phyloP scores from a whole-genome alignment of 495 filamentous ascomycete genomes.

The Letharia lupina region DNA sequence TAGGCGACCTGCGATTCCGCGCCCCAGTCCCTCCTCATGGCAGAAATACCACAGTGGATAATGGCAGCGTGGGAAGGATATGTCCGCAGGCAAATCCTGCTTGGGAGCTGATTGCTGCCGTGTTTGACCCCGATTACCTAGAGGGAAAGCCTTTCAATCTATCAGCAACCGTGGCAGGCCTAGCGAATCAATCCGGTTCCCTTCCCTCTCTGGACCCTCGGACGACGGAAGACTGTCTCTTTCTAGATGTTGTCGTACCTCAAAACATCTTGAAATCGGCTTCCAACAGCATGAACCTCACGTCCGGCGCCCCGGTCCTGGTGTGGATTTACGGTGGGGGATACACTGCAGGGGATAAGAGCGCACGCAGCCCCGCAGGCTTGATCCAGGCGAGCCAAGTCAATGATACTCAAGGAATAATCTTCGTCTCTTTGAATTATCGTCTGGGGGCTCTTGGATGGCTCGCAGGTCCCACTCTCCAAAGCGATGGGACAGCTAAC shows the following conservation, averaged over 20 bases:
- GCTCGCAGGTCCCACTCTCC: not conserved
- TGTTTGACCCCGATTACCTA: constrained; percentile 33
- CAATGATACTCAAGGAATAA: constrained; percentile 29
- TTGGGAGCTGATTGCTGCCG: constrained; percentile 32
- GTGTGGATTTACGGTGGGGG: constrained; percentile 54
- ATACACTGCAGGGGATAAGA: constrained; percentile 39
- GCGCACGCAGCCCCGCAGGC: constrained; percentile 35
- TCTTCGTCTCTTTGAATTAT: constrained; percentile 55
- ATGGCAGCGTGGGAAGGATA: constrained; percentile 37
- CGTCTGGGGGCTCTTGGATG: constrained; percentile 24
- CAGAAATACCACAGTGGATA: constrained; percentile 33
- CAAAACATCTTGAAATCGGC: constrained; percentile 18
- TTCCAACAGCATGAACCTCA: constrained; percentile 20
- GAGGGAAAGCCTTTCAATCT: constrained; percentile 15
- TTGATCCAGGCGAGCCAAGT: constrained; percentile 36
- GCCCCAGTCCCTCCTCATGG: constrained; percentile 32
- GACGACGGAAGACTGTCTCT: constrained; percentile 48
- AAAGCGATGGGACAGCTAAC: not conserved
- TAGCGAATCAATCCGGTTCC: constrained; percentile 28
- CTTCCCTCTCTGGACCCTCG: constrained; percentile 35
- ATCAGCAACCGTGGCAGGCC: constrained; percentile 3
- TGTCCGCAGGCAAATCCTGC: constrained; percentile 45
- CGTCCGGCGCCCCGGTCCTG: constrained; percentile 39
- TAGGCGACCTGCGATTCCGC: constrained; percentile 44
- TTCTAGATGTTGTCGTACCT: constrained; percentile 45